Conservation (phyloP, 495 filamentous ascomycete genomes). For the Mytilinidion resinicola region DNA sequence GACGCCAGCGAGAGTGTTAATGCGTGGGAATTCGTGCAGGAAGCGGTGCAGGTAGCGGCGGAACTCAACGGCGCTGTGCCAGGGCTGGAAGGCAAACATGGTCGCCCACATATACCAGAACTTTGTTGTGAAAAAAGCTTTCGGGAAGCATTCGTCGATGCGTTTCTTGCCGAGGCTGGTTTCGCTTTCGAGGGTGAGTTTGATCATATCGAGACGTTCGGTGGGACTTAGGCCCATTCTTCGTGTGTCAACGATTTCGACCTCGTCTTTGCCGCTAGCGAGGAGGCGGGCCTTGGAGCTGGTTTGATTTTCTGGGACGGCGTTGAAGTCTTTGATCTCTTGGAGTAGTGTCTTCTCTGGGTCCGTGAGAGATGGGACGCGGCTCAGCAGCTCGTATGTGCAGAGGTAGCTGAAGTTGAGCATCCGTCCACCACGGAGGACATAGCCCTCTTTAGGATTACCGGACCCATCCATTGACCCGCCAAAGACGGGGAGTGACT, state of each 20-base stretch:
- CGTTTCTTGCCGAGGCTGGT: conserved; percentile 32
- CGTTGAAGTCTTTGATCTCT: conserved; percentile 29
- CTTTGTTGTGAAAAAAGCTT: conserved; percentile 38
- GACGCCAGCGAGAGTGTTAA: conserved; percentile 30
- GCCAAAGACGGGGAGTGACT: conserved; percentile 31
- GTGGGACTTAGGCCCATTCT: conserved; percentile 28
- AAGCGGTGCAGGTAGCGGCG: conserved; percentile 29
- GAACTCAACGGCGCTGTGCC: conserved; percentile 38
- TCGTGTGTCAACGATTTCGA: conserved; percentile 5
- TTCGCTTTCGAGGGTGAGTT: conserved; percentile 33
- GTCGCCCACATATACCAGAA: conserved; percentile 40
- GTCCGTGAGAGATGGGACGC: conserved; percentile 33
- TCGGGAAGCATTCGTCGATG: conserved; percentile 36
- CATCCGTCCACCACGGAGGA: conserved; percentile 37
- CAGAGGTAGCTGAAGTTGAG: conserved; percentile 38
- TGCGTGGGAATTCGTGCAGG: conserved; percentile 25
- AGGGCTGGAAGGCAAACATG: conserved; percentile 41
- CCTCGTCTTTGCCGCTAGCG: neutral
- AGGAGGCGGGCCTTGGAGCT: conserved; percentile 12
- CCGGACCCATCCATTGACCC: conserved; percentile 36
- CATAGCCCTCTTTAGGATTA: conserved; percentile 37
- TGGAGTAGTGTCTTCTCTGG: conserved; percentile 28
- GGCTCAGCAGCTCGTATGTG: conserved; percentile 35
- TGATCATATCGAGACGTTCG: conserved; percentile 35
- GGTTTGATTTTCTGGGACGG: conserved; percentile 5